phyloP scores from a whole-genome alignment of 2,329 filamentous ascomycete species.

The Fusarium redolens region DNA sequence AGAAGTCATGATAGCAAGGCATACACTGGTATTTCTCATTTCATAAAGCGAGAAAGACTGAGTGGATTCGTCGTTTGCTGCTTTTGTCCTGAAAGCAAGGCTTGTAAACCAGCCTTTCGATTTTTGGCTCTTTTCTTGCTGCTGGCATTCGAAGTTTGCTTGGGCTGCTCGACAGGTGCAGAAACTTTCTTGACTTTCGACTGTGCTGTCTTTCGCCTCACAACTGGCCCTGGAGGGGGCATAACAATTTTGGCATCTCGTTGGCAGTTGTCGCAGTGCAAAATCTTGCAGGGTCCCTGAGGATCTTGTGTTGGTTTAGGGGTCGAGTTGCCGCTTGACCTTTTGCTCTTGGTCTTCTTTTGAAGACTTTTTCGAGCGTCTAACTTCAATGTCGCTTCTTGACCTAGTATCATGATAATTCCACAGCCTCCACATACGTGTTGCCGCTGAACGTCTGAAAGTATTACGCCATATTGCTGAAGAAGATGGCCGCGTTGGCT shows the following conservation, averaged over 20 bases:
- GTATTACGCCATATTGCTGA: conserved; percentile 57
- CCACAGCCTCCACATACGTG: conserved; percentile 70
- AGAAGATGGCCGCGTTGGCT: conserved; percentile 62
- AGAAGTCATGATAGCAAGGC: background rate
- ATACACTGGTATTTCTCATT: conserved; percentile 32
- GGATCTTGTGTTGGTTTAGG: background rate
- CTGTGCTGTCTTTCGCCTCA: conserved; percentile 38
- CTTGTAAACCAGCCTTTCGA: conserved; percentile 74
- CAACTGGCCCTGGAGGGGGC: conserved; percentile 50
- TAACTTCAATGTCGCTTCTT: conserved; percentile 55
- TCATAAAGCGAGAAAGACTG: conserved; percentile 68
- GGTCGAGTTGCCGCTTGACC: conserved; percentile 3
- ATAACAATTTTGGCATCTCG: conserved; percentile 57
- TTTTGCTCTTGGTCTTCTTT: conserved; percentile 13
- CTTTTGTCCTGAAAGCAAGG: conserved; percentile 66
- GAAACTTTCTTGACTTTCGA: conserved; percentile 35
- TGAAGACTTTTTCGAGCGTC: conserved; percentile 40
- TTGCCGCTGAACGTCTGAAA: conserved; percentile 62
- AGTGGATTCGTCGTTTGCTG: conserved; percentile 57
- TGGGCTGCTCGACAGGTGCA: conserved; percentile 43
- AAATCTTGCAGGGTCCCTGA: conserved; percentile 52
- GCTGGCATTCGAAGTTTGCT: conserved; percentile 62
- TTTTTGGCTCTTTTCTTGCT: conserved; percentile 75
- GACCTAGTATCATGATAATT: conserved; percentile 67
- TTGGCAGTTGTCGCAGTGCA: conserved; percentile 60